Conservation (phyloP, 441 rosid species). For the Dalechampia spathulata region DNA sequence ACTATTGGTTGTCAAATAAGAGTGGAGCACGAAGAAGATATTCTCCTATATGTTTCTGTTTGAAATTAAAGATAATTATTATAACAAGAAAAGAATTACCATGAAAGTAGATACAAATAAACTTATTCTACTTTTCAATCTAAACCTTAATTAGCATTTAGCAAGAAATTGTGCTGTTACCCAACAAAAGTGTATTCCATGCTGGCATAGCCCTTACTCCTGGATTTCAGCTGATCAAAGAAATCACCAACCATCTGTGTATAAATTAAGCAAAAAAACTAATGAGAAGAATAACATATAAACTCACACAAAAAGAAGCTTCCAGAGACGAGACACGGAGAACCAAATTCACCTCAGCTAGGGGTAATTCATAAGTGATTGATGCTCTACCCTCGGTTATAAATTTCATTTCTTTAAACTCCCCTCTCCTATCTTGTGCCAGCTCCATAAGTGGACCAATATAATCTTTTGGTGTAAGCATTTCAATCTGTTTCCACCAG, state of each 20-base stretch:
- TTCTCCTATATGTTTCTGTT: too few relatives aligned
- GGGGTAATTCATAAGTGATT: constrained; percentile 73
- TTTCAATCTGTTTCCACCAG: constrained; percentile 58
- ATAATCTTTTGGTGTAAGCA: constrained; percentile 94
- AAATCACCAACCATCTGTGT: constrained; percentile 97
- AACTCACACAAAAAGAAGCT: neutral
- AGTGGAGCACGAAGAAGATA: too few relatives aligned
- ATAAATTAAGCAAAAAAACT: constrained; percentile 14
- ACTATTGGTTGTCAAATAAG: too few relatives aligned
- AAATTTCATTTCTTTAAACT: constrained; percentile 88
- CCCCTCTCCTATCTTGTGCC: constrained; percentile 96
- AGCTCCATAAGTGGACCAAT: constrained; percentile 96
- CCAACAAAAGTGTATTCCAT: constrained; percentile 89
- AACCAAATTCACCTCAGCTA: constrained; percentile 62
- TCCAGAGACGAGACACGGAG: neutral
- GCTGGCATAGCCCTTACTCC: constrained; percentile 98
- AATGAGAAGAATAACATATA: constrained; percentile 13
- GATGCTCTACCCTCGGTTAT: constrained; percentile 89
- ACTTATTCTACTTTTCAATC: too few relatives aligned
- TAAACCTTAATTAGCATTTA: too few relatives aligned
- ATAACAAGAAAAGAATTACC: too few relatives aligned
- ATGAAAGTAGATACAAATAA: too few relatives aligned
- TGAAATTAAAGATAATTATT: too few relatives aligned
- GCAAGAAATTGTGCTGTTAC: constrained; percentile 31
- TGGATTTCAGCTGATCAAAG: constrained; percentile 92